Percentiles rank a stretch among this genome's conserved stretches.
Conservation (phyloP, 306 rosid species). For the Cicer pinnatifidum region DNA sequence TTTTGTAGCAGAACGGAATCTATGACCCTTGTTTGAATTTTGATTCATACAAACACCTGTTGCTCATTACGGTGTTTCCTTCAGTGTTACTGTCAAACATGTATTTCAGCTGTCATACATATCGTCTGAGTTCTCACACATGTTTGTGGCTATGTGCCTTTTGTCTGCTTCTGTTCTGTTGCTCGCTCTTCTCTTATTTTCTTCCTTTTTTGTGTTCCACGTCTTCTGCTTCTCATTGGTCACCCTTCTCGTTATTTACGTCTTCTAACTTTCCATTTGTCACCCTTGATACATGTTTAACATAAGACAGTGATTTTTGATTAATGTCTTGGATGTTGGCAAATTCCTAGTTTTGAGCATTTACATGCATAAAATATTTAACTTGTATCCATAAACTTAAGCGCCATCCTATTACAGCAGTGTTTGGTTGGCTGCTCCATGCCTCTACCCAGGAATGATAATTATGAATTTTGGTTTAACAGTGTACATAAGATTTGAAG, state of each 20-base stretch:
- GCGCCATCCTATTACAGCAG: not conserved
- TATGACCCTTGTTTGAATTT: conserved; percentile 1
- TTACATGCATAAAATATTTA: not conserved
- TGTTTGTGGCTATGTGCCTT: conserved; percentile 7
- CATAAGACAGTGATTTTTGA: not conserved
- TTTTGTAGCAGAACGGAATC: not conserved
- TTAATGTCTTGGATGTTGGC: not conserved
- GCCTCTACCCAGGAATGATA: conserved; percentile 3
- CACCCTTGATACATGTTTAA: conserved; percentile 11
- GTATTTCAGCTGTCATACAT: not conserved
- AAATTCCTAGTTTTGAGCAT: not conserved
- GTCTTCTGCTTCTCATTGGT: conserved; percentile 16
- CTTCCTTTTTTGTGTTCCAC: not conserved
- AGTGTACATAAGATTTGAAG: conserved; percentile 10
- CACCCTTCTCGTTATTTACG: not conserved
- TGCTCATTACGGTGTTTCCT: not conserved
- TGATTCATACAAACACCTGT: not conserved
- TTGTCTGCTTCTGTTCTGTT: not conserved
- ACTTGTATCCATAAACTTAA: not conserved
- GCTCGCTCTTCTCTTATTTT: not conserved
- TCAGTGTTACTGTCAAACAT: conserved; percentile 16
- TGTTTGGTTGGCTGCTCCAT: not conserved
- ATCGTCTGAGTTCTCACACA: not conserved
- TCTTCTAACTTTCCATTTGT: not conserved
- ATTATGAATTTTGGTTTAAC: not conserved